Percentiles rank a stretch among this genome's conserved stretches.
Evolutionary conservation across 345 rosid genomes (phyloP).

Genomic region (Euphorbia tirucalli): DNA sequence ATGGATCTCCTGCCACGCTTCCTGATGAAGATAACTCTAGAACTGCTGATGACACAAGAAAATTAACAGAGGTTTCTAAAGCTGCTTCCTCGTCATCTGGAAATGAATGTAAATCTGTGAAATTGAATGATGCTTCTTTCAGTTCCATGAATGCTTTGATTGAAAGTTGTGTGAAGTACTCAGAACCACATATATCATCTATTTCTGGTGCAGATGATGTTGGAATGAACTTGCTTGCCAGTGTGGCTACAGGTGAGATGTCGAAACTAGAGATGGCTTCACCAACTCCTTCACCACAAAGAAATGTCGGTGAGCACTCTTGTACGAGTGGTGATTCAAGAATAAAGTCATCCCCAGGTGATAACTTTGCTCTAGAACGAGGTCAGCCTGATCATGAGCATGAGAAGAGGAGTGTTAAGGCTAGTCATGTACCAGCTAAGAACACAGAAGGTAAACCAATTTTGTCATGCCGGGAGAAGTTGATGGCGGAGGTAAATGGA

Average conservation of each 20-base stretch:
- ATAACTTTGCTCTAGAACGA: slow-evolving; percentile 26
- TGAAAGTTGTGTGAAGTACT: slow-evolving; percentile 78
- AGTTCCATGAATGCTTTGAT: slow-evolving; percentile 79
- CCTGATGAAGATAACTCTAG: slow-evolving; percentile 42
- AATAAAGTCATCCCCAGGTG: slow-evolving; percentile 26
- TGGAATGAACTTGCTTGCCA: slow-evolving; percentile 96
- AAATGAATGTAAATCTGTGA: slow-evolving; percentile 42
- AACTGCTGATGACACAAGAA: slow-evolving; percentile 41
- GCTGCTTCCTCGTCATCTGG: slow-evolving; percentile 39
- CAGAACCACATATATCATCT: slow-evolving; percentile 51
- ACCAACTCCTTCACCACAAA: slow-evolving; percentile 49
- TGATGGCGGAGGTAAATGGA: slow-evolving; percentile 29
- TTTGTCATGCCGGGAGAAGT: slow-evolving; percentile 21
- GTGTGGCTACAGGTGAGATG: slow-evolving; percentile 90
- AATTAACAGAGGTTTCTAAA: slow-evolving; percentile 42
- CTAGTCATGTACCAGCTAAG: slow-evolving; percentile 23
- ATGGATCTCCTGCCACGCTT: slow-evolving; percentile 44
- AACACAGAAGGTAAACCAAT: slow-evolving; percentile 26
- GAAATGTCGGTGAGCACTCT: slow-evolving; percentile 37
- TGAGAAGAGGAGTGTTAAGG: slow-evolving; percentile 32
- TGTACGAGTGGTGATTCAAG: slow-evolving; percentile 37
- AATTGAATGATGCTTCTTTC: slow-evolving; percentile 52
- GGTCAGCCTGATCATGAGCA: slow-evolving; percentile 25
- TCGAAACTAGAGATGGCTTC: slow-evolving; percentile 55
- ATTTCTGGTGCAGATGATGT: slow-evolving; percentile 66